Conservation (phyloP, 768 basidiomycete species). For the Lactarius deliciosus region DNA sequence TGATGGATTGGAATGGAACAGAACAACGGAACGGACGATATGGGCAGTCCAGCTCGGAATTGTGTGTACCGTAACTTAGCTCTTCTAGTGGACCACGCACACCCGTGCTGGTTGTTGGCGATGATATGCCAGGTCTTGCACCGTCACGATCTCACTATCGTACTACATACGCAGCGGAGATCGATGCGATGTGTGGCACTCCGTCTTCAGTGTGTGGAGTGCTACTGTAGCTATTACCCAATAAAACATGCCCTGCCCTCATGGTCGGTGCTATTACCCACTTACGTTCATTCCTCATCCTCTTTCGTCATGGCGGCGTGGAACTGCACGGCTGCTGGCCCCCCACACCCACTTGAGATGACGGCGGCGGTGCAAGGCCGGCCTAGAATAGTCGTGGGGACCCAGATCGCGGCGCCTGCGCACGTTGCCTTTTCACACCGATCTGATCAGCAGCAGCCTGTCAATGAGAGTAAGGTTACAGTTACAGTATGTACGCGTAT, state of each 20-base stretch:
- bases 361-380: neutral
- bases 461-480: neutral
- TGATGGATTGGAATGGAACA: conserved; percentile 24
- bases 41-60: neutral
- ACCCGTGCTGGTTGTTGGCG: conserved; percentile 2
- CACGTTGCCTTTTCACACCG: conserved; percentile 1
- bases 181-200: neutral
- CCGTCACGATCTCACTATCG: neutral
- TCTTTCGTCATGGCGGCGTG: conserved; percentile 7
- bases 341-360: neutral
- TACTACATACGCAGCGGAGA: neutral
- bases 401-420: conserved; percentile 2
- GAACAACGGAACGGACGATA: neutral
- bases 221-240: neutral
- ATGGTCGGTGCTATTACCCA: conserved; percentile 13
- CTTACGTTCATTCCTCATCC: conserved; percentile 16
- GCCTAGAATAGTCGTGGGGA: neutral
- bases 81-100: conserved; percentile 5
- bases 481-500: conserved; percentile 6
- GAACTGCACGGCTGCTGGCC: neutral
- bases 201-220: neutral
- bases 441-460: neutral
- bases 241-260: conserved; percentile 22
- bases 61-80: neutral
- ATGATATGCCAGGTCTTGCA: neutral